Evolutionary conservation across 2,329 filamentous ascomycete species (phyloP), one percentile per base, ranked within the genome.

Genomic region (Sphaerulina musiva): DNA sequence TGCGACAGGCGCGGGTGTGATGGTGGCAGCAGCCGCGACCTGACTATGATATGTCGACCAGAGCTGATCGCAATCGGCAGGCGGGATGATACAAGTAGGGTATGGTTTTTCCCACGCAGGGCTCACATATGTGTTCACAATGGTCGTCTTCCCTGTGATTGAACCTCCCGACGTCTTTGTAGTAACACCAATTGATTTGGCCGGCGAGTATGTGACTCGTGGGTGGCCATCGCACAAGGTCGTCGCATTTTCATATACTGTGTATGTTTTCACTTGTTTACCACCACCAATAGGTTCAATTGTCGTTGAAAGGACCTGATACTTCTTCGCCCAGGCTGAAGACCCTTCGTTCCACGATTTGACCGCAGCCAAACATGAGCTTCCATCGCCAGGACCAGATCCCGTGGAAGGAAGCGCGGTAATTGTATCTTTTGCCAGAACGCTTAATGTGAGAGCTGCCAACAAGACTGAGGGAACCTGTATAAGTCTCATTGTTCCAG

Each of bases 201-300:
- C 62, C 6, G 64, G 61, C 1, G 60, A 63, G 23, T 60, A 58
- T 7, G 56, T 60, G 4, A 66, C 60, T n/a, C 65, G 58, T 6
- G 65, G 53, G 46, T 63, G 58, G 4, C 60, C 62, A 53, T 67
- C 65, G 55, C 65, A 68, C 5, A 66, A 52, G 1, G 65, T 67
- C 3, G 61, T 59, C 4, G 61, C 61, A 43, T 63, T 60, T 12
- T 55, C 56, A 42, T 65, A 66, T 42, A 64, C 64, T 6, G 62
- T 65, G 6, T 63, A 55, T 4, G 45, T 20, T 10, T 42, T 48
- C 11, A 56, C 39, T 3, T 55, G 52, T 9, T 46, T 54, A 1
- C 63, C 62, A 6, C 26, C 14, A 17, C 60, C 62, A 6, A 53
- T 6, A 1, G 54, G 10, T n/a, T 50, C 14, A 23, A 52, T 59